Percentiles rank a stretch among this genome's conserved stretches.
These are phyloP conservation scores for Pestalotiopsis sp. DNA, from an alignment of 2,329 filamentous ascomycete genomes.

Conservation along the genomic window DNA sequence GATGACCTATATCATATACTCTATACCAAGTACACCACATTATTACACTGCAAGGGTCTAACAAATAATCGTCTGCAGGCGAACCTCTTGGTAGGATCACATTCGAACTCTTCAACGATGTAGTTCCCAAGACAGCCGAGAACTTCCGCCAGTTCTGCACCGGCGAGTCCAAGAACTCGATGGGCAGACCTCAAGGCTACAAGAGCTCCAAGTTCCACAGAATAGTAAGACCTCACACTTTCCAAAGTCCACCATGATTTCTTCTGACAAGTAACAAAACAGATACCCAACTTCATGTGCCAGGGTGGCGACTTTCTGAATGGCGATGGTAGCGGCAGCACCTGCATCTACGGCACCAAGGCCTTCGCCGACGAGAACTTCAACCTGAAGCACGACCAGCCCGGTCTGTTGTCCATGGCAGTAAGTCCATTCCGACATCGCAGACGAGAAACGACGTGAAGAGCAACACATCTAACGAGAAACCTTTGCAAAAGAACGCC, in stretches of 20 bases:
- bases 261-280: not conserved
- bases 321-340: conserved; percentile 87
- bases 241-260: not conserved
- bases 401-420: conserved; percentile 90
- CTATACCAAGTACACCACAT: not conserved
- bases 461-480: not conserved
- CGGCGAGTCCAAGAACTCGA: conserved; percentile 80
- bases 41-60: not conserved
- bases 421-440: conserved; percentile 52
- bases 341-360: conserved; percentile 83
- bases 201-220: conserved; percentile 94
- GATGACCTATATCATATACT: not conserved
- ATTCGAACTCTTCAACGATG: conserved; percentile 86
- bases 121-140: conserved; percentile 86
- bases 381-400: conserved; percentile 72
- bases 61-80: conserved; percentile 51
- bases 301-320: conserved; percentile 96
- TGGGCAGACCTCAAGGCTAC: conserved; percentile 85
- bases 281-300: conserved; percentile 98
- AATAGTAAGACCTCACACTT: conserved; percentile 58
- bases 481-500: conserved; percentile 65
- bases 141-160: conserved; percentile 98
- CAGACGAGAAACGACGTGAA: not conserved
- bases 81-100: conserved; percentile 85
- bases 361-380: conserved; percentile 94